Base-by-base conservation (phyloP, 2,329 filamentous ascomycete species). In the Periconia macrospinosa region DNA sequence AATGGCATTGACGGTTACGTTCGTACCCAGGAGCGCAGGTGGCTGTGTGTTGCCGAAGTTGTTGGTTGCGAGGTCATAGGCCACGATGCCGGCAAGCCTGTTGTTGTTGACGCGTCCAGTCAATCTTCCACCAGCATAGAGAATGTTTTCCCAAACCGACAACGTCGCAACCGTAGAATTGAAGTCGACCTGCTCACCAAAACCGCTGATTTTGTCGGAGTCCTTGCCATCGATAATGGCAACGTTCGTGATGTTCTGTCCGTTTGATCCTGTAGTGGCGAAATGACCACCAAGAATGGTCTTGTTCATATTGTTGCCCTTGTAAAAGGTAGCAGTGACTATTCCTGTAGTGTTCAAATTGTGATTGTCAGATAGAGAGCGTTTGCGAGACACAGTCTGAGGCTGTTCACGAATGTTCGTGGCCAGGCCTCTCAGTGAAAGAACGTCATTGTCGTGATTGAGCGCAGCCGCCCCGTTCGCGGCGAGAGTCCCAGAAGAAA, bases 211-310 rank as follows among this genome's bases (percentile, higher is more conserved):
- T 3, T 79, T 78, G 61, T 88, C 79, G 20, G 79, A 80, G 55
- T 90, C 79, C n/a, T 85, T 83, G 42, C 88, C 87, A 71, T 97
- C 90, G 56, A 97, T 85, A 59, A 99, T 84, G 37, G 89, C 80
- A 15, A 99, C 78, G 65, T 97, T 97, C 60, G 91, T 81, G 55
- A 97, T 81, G 6, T 81, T 80, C 3, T 87, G 86, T 19, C 87
- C 90, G 61, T 92, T 84, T 8, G 82, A 82, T 14, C 83, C 84
- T 30, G 80, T 84, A 1, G 90, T 87, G 8, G 84, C 83, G 70
- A 99, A 99, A 65, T 92, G 91, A 1, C 94, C 94, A 46, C 87
- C 94, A 27, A 97, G 80, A 40, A 97, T 84, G 0, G 94, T 97
- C 52, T 95, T 81, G 72, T 97, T 97, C 58, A 85, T 83, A 54